These are phyloP conservation scores for Fusarium palustre DNA, from an alignment of 2,329 filamentous ascomycete genomes.

Conservation along the genomic window DNA sequence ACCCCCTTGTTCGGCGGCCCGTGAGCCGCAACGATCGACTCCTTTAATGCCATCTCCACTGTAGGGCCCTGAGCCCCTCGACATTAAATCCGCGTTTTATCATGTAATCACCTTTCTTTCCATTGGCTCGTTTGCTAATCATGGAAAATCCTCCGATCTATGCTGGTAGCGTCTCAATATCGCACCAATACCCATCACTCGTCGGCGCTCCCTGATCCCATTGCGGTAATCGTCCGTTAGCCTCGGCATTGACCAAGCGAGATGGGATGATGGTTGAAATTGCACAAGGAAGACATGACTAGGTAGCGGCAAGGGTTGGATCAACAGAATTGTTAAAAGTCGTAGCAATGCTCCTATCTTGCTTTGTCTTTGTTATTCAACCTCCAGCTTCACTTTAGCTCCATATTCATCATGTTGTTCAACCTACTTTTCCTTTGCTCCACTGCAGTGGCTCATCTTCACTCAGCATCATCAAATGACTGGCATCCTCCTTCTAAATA, in stretches of 20 bases:
- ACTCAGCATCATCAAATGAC: slow-evolving; percentile 12
- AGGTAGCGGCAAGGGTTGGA: neutral
- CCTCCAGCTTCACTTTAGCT: neutral
- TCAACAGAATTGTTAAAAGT: slow-evolving; percentile 3
- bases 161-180: neutral
- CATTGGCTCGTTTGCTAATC: slow-evolving; percentile 10
- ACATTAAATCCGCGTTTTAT: slow-evolving; percentile 24
- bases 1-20: neutral
- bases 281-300: neutral
- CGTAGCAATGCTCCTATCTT: neutral
- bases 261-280: slow-evolving; percentile 5
- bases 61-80: neutral
- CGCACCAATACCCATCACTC: slow-evolving; percentile 19
- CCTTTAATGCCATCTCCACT: slow-evolving; percentile 13
- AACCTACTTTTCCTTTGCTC: slow-evolving; percentile 28
- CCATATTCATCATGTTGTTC: slow-evolving; percentile 30
- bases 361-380: neutral
- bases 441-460: slow-evolving; percentile 9
- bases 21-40: neutral
- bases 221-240: slow-evolving; percentile 26
- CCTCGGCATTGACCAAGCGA: slow-evolving; percentile 27
- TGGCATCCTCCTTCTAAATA: slow-evolving; percentile 26
- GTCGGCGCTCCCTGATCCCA: neutral
- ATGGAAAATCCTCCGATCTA: neutral
- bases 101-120: slow-evolving; percentile 9